Evolutionary conservation across 2,329 filamentous ascomycete species (phyloP), one percentile per base, ranked within the genome.

Genomic region (Colletotrichum gloeosporioides): DNA sequence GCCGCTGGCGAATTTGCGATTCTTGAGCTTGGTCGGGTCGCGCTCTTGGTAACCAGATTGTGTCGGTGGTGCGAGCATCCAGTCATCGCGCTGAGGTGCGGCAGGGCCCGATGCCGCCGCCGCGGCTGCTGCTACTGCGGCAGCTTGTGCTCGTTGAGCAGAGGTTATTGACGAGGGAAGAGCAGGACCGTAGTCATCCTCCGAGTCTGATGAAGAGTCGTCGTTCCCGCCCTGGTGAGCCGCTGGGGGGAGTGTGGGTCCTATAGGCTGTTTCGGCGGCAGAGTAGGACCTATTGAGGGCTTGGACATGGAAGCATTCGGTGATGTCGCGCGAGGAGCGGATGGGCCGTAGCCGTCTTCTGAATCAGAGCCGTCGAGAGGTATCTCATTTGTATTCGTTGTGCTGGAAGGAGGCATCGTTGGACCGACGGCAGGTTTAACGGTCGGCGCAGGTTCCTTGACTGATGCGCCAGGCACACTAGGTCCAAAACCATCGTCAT

Each of bases 11-110:
- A 98, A 99, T 79, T 95, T 96, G 77, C 95, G 93, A 78, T 92
- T 93, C 80, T 93, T 93, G 76, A 96, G 88, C 84, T 96, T 96
- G 6, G 95, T 96, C 1, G 96, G 95, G 84, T 98, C 96, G 79
- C 87, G 94, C 87, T 83, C 94, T 86, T 78, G 90, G 79, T 91
- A 82, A 86, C 86, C 87, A 82, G 88, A 82, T 85, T 88, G 81
- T 27, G 88, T 84, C 0, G 94, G 94, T 2, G 94, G 94, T 2
- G 92, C 90, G 63, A 95, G 88, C 94, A 96, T 96, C 94, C 94
- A 96, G 81, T 95, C 93, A 86, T 98, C 96, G 80, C 96, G 93
- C 82, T 93, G 90, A 7, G 90, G 88, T 65, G 90, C 89, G 22
- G 84, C 79, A 49, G 87, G 78, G 16, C 78, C 79, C 9, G 80